Percentiles rank a stretch among this genome's conserved stretches.
These are phyloP conservation scores for Planoprotostelium fungivorum DNA, from an alignment of 78 protist genomes.

Conservation along the genomic window DNA sequence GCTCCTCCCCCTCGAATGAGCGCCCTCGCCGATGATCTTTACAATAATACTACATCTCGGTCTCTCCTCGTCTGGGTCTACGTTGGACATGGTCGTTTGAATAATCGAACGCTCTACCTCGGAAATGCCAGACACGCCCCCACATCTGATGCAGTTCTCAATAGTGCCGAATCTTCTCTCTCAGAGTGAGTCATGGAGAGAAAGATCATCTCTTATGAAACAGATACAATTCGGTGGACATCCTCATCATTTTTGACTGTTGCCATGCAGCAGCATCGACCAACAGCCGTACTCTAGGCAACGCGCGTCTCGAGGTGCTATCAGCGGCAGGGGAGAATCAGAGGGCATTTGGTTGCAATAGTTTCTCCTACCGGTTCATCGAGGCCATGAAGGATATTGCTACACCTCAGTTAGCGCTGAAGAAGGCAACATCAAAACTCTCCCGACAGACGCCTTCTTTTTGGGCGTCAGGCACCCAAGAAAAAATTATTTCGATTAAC, in stretches of 20 bases:
- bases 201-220: background rate
- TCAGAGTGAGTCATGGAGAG: background rate
- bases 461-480: background rate
- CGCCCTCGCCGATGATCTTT: background rate
- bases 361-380: background rate
- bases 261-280: constrained; percentile 2
- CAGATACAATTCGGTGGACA: background rate
- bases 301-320: background rate
- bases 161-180: background rate
- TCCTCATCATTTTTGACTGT: background rate
- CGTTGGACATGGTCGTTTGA: background rate
- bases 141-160: background rate
- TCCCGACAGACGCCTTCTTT: background rate
- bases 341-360: background rate
- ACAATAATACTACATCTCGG: background rate
- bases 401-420: background rate
- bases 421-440: background rate
- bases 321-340: background rate
- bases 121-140: background rate
- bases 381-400: background rate
- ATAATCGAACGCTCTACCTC: background rate
- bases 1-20: background rate
- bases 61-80: constrained; percentile 2
- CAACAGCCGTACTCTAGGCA: background rate
- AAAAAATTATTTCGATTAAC: background rate